Evolutionary conservation across 2,329 filamentous ascomycete species (phyloP), one percentile per base, ranked within the genome.

Genomic region (Rhytidhysteron rufulum): DNA sequence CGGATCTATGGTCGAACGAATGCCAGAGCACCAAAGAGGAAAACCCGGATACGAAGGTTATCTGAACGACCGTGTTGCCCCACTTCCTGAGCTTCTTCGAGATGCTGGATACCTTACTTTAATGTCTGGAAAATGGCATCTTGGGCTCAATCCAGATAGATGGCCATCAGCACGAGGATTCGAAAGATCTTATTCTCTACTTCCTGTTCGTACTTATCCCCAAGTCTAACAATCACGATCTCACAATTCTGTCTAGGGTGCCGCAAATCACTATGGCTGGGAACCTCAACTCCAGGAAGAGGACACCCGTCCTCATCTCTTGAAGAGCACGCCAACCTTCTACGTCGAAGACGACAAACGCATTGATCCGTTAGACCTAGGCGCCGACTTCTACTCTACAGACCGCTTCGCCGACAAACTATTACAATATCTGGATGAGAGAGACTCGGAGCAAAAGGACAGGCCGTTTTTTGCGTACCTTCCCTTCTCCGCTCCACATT

Each of bases 1-100:
- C 3, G 79, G 78, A 3, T 77, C 80, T 42, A 58, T 82, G 40
- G 71, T 76, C 18, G 48, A 80, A 62, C 79, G 75, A 48, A 71
- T 72, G 45, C 69, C 66, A n/a, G 71, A 69, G 11, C 71, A 74
- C 70, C 4, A 80, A 50, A 67, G 74, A 20, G 79, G 72, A 7
- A 71, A 72, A 59, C 78, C 78, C 0, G 79, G 79, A 0, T 79
- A 83, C 42, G 79, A 83, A 55, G 79, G 79, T 0, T 83, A 82
- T 47, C 65, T 83, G 22, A 82, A 83, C 41, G 72, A 77, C 43
- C 65, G 70, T 2, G 79, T 83, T 2, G 79, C 68, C 1, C 72
- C 79, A 5, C 60, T 82, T 9, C 76, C 78, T 1, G 78, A 83
- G 55, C 50, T 83, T 1, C 65, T 83, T 13, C 71, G 67, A 6